Conservation (phyloP, 805 yeast genomes). For the Kazachstania psychrophila region DNA sequence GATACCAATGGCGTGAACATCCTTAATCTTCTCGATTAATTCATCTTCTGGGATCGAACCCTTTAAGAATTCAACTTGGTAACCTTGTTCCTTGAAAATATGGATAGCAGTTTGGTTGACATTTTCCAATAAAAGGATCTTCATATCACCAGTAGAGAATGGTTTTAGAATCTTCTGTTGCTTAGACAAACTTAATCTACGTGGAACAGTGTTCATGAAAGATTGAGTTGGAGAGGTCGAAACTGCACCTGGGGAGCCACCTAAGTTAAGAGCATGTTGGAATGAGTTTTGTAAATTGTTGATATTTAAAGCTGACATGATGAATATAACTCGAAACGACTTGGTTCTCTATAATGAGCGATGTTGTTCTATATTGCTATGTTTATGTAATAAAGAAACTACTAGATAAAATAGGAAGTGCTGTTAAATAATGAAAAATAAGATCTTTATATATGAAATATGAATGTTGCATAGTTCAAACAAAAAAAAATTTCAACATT, state of each 20-base stretch:
- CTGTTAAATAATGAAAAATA: no score
- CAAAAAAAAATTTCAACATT: no score
- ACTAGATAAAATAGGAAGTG: no score
- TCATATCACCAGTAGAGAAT: constrained; percentile 89
- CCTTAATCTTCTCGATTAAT: constrained; percentile 84
- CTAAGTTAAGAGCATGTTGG: constrained; percentile 42
- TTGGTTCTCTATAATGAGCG: no score
- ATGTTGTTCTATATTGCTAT: no score
- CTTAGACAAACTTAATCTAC: constrained; percentile 34
- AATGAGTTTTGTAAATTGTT: constrained; percentile 44
- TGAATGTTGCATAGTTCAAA: no score
- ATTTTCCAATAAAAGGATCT: constrained; percentile 82
- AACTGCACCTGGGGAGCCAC: constrained; percentile 59
- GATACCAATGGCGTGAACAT: constrained; percentile 94
- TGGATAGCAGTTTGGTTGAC: constrained; percentile 88
- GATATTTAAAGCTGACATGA: constrained; percentile 66
- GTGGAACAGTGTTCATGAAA: constrained; percentile 44
- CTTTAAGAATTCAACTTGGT: constrained; percentile 92
- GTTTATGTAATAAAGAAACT: no score
- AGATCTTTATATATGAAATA: no score
- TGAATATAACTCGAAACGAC: no score
- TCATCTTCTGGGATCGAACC: constrained; percentile 85
- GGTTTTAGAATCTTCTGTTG: constrained; percentile 79
- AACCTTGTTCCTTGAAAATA: constrained; percentile 81
- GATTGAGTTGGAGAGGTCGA: constrained; percentile 77